Evolutionary conservation across 2,329 filamentous ascomycete species (phyloP), one percentile per base, ranked within the genome.

Genomic region (Parascedosporium putredinis): DNA sequence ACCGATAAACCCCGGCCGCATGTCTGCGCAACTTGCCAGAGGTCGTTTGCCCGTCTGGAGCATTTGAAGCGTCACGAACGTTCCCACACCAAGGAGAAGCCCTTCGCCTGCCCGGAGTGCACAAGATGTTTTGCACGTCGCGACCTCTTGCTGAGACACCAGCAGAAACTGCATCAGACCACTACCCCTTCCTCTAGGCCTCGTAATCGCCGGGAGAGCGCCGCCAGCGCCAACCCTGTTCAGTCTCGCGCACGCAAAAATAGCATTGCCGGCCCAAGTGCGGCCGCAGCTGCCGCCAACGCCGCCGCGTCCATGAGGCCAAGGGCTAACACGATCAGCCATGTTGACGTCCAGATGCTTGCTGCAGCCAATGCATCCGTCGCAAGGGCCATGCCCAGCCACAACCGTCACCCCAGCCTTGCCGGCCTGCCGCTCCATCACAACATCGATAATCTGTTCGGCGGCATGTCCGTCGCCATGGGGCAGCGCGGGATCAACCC

Each of bases 61-160:
- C 93, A 98, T 66, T 72, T 98, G 57, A 98, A 98, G 72, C 85
- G 93, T 53, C 93, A 98, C 67, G 93, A 97, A 70, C 81, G 93
- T 54, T 95, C 89, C n/a, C 90, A 96, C 64, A 96, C 90, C 42
- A 96, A 98, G 66, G 90, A 98, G 70, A 98, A 98, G 73, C 93
- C 93, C 1, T 98, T 98, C 60, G 89, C 96, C 67, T 98, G 93
- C 61, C 88, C 88, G 24, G 88, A 97, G 66, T 98, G 93, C 67
- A 79, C 88, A 33, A 75, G 93, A 68, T 97, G 93, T 70, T 98
- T 98, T 68, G 93, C 93, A 53, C 82, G 93, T 53, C 82, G 93
- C 56, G 93, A 98, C 67, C 70, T 98, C 57, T 76, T 98, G 50
- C 73, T 98, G 56, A 82, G 93, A 52, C 93, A 98, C 68, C 93